Conservation (phyloP, 257 asterid species). For the Gardenia jasminoides region DNA sequence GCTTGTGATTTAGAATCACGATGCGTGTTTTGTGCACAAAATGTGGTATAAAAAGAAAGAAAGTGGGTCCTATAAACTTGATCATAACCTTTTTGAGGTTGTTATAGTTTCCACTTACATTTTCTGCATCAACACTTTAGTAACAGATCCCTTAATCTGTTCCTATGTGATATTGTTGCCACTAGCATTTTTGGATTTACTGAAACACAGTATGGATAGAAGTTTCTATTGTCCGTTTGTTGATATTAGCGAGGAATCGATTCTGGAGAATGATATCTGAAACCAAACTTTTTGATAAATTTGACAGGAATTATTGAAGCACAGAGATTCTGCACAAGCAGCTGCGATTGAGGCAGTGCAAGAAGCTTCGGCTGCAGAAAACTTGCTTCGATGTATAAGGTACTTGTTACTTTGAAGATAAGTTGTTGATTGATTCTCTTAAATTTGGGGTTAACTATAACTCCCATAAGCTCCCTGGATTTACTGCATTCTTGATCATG, state of each 20-base stretch:
- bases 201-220: neutral
- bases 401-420: constrained; percentile 28
- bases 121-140: neutral
- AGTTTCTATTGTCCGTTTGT: neutral
- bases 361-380: constrained; percentile 87
- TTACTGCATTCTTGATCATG: neutral
- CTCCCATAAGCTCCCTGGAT: neutral
- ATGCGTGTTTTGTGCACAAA: neutral
- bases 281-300: constrained; percentile 26
- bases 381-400: constrained; percentile 89
- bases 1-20: neutral
- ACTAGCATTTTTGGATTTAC: neutral
- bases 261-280: constrained; percentile 9
- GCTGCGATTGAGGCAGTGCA: constrained; percentile 97
- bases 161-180: neutral
- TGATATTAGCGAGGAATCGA: neutral
- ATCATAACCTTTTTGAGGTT: neutral
- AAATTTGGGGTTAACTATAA: neutral
- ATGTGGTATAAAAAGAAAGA: neutral
- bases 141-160: neutral
- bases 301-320: constrained; percentile 74
- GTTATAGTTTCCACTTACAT: neutral
- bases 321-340: constrained; percentile 84
- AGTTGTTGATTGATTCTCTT: constrained; percentile 5
- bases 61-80: neutral